Evolutionary conservation across 768 basidiomycete species (phyloP), one percentile per base, ranked within the genome.

Genomic region (Pleurotus giganteus): DNA sequence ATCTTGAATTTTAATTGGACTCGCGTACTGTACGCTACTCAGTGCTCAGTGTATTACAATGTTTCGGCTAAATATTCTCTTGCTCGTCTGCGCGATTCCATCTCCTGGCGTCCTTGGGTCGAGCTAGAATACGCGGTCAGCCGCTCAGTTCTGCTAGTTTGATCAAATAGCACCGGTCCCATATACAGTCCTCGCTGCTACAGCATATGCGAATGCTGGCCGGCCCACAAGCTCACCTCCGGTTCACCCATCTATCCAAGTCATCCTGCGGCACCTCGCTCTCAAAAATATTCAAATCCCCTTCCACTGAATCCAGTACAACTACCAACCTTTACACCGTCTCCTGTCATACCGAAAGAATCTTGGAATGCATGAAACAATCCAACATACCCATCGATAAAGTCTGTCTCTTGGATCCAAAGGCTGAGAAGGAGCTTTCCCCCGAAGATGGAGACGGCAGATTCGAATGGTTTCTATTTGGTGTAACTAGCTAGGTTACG

Each of bases 351-450:
- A 73, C 76, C 29, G 63, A 70, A 11, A 76, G 83, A 4, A 75
- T 94, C 0, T 63, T 84, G 19, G 77, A 85, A 2, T 70, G 89
- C n/a, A 81, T 94, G 69, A 70, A 77, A 46, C 41, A 57, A 41
- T 31, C 53, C 60, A 72, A 59, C 34, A 67, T 61, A 52, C 79
- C 55, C 52, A 75, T 86, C 3, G 76, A 83, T 0, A 79, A 79
- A 61, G 89, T 97, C 8, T 99, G 97, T 64, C 73, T 99, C 13
- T 80, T 99, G n/a, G 97, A 99, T 66, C 97, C 97, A 1, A 90
- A 86, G 65, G 94, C 94, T 0, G 74, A 83, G 50, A 68, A 74
- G 49, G 79, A 71, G 54, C 77, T 98, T 9, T 71, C 80, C 0
- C 93, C 94, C 0, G 81, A 82, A 49, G 96, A 98, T 63, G 86